Conservation (phyloP, 1,139 yeast species). For the Yamadazyma diospyri region DNA sequence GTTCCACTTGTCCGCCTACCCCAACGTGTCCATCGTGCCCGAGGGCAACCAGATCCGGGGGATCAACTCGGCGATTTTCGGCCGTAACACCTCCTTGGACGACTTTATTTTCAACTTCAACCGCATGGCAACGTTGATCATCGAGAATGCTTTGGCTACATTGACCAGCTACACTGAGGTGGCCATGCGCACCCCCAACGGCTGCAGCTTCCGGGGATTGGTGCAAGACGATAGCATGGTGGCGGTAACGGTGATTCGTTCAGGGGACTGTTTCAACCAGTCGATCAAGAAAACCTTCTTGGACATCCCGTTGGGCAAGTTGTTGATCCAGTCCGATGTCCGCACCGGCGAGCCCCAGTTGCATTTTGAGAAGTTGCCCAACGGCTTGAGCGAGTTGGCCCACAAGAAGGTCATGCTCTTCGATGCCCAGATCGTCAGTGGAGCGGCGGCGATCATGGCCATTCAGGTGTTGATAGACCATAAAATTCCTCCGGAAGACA, state of each 20-base stretch:
- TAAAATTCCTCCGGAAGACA: conserved; percentile 59
- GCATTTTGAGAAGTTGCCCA: conserved; percentile 65
- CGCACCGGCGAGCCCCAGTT: conserved; percentile 91
- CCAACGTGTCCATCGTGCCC: conserved; percentile 41
- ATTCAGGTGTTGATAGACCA: conserved; percentile 84
- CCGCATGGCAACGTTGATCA: conserved; percentile 66
- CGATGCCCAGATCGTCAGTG: conserved; percentile 87
- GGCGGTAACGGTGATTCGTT: conserved; percentile 78
- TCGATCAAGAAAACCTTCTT: conserved; percentile 76
- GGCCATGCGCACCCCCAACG: conserved; percentile 42
- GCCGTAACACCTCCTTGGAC: conserved; percentile 53
- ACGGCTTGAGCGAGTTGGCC: conserved; percentile 25
- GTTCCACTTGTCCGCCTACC: conserved; percentile 26
- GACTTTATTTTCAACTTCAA: conserved; percentile 87
- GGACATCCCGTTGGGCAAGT: conserved; percentile 73
- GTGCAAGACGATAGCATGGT: conserved; percentile 46
- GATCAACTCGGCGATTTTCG: conserved; percentile 66
- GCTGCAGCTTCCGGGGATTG: conserved; percentile 34
- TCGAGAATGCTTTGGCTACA: conserved; percentile 63
- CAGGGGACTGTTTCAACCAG: conserved; percentile 89
- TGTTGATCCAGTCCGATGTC: conserved; percentile 84
- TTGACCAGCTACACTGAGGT: conserved; percentile 24
- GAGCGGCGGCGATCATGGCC: conserved; percentile 95
- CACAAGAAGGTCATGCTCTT: conserved; percentile 57
- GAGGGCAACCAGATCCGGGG: conserved; percentile 67